A percentile compares a stretch with the other conserved stretches of the same genome.
Conservation (phyloP, 495 filamentous ascomycete species). For the Wilcoxina mikolae region DNA sequence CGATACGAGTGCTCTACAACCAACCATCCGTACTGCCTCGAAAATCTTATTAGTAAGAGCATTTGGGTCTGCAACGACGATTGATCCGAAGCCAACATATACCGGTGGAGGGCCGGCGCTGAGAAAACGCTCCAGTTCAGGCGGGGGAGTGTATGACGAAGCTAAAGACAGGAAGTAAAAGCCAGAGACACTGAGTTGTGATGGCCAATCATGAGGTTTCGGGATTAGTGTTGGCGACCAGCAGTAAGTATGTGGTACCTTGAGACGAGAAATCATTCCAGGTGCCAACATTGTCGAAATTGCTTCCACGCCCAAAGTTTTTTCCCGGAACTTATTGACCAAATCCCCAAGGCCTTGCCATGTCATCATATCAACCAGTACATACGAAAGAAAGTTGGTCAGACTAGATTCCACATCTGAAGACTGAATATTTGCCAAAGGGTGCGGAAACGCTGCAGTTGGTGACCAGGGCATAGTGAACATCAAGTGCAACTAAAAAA, state of each 20-base stretch:
- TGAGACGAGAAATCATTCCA: slow-evolving; percentile 44
- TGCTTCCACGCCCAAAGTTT: slow-evolving; percentile 44
- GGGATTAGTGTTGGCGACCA: slow-evolving; percentile 49
- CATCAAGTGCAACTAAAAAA: slow-evolving; percentile 35
- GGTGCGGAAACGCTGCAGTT: slow-evolving; percentile 56
- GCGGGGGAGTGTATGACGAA: slow-evolving; percentile 41
- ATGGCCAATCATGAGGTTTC: slow-evolving; percentile 49
- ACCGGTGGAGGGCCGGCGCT: slow-evolving; percentile 40
- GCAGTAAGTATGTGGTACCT: slow-evolving; percentile 53
- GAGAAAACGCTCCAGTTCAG: slow-evolving; percentile 41
- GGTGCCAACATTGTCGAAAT: slow-evolving; percentile 51
- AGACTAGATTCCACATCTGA: slow-evolving; percentile 45
- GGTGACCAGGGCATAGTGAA: slow-evolving; percentile 56
- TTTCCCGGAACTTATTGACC: slow-evolving; percentile 48
- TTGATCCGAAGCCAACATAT: slow-evolving; percentile 56
- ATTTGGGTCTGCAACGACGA: slow-evolving; percentile 52
- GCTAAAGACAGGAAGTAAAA: slow-evolving; percentile 53
- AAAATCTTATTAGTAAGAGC: slow-evolving; percentile 50
- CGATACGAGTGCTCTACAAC: slow-evolving; percentile 47
- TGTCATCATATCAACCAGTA: slow-evolving; percentile 53
- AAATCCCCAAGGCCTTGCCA: slow-evolving; percentile 49
- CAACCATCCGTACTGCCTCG: slow-evolving; percentile 41
- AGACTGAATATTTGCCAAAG: slow-evolving; percentile 52
- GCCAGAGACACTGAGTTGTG: slow-evolving; percentile 47
- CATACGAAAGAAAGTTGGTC: slow-evolving; percentile 60